Percentiles rank a stretch among this genome's conserved stretches.
These are phyloP conservation scores for Vitis hybrid DNA, from an alignment of 177 flowering plant genomes.

Conservation along the genomic window DNA sequence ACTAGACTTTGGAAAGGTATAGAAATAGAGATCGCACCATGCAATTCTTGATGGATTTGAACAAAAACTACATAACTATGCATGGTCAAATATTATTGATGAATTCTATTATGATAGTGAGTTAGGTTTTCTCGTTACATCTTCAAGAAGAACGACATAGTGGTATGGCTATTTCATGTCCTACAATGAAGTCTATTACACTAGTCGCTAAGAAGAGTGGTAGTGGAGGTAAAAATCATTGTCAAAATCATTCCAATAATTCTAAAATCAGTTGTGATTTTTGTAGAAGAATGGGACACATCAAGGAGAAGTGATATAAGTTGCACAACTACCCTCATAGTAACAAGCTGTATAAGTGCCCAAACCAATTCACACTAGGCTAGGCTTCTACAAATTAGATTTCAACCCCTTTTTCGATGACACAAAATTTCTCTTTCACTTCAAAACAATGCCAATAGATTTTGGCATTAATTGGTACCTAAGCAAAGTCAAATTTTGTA, in stretches of 20 bases:
- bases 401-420: neutral
- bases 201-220: too few species aligned
- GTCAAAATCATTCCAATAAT: neutral
- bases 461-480: neutral
- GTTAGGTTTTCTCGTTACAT: too few species aligned
- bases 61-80: too few species aligned
- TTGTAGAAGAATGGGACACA: neutral
- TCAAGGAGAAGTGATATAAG: neutral
- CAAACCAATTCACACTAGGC: neutral
- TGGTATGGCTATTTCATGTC: too few species aligned
- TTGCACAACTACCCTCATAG: neutral
- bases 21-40: too few species aligned
- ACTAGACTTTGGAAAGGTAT: too few species aligned
- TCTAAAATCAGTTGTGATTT: neutral
- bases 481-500: neutral
- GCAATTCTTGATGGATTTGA: too few species aligned
- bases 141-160: too few species aligned
- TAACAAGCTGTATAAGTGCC: neutral
- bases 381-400: neutral
- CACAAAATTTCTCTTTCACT: neutral
- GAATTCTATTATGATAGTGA: fast-evolving
- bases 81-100: too few species aligned
- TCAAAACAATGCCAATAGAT: neutral
- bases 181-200: too few species aligned
- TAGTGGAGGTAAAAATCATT: too few species aligned